A percentile compares a stretch with the other conserved stretches of the same genome.
These are phyloP conservation scores for Magnusiomyces ingens DNA, from an alignment of 1,139 yeast genomes.

Conservation along the genomic window DNA sequence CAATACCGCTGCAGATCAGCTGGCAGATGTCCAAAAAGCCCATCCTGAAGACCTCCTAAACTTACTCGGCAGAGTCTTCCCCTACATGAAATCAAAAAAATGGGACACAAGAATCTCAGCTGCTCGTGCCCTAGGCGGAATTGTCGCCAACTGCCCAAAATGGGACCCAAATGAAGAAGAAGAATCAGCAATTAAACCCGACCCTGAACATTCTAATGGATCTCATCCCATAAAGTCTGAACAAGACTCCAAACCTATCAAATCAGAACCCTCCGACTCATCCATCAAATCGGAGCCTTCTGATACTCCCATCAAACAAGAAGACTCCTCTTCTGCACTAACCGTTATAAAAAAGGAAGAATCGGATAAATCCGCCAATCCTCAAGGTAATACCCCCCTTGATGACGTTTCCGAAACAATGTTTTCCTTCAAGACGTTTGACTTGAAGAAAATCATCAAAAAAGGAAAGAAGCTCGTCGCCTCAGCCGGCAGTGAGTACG, in stretches of 20 bases:
- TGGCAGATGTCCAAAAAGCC: slow-evolving; percentile 86
- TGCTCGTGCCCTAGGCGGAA: slow-evolving; percentile 92
- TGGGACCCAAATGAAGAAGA: slow-evolving; percentile 72
- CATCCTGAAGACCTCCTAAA: slow-evolving; percentile 91
- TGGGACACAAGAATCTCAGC: slow-evolving; percentile 98
- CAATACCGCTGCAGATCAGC: slow-evolving; percentile 95
- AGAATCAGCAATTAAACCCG: slow-evolving; percentile 18
- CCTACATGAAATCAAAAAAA: slow-evolving; percentile 70
- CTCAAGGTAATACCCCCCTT: slow-evolving; percentile 22
- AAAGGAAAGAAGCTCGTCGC: slow-evolving; percentile 69
- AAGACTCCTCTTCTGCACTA: not conserved
- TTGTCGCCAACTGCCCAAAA: slow-evolving; percentile 63
- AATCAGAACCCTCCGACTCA: slow-evolving; percentile 11
- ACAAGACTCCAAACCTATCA: slow-evolving; percentile 18
- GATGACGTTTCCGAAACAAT: slow-evolving; percentile 35
- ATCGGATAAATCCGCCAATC: not conserved
- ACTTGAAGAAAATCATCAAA: slow-evolving; percentile 54
- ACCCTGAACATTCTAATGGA: slow-evolving; percentile 11
- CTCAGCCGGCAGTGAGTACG: slow-evolving; percentile 50
- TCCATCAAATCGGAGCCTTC: slow-evolving; percentile 5
- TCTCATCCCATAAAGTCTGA: slow-evolving; percentile 14
- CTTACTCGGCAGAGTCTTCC: slow-evolving; percentile 81
- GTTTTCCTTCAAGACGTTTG: slow-evolving; percentile 57
- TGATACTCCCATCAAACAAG: slow-evolving; percentile 16
- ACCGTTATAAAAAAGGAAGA: not conserved